phyloP scores from a whole-genome alignment of 805 yeast genomes.

The Allodekkera sacchari region DNA sequence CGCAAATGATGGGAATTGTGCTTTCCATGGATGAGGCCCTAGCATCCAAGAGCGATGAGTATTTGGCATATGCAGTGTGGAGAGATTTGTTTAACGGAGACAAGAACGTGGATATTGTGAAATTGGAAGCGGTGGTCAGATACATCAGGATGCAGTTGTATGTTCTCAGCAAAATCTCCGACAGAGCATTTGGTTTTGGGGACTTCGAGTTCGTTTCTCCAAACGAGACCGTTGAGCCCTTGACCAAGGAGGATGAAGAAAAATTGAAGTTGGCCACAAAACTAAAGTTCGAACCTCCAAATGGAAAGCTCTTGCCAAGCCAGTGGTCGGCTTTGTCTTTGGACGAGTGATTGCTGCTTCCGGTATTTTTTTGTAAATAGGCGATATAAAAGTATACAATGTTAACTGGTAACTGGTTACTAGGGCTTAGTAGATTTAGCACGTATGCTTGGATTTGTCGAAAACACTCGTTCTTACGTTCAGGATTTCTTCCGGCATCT shows the following conservation, averaged over 20 bases:
- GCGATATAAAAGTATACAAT: too few relatives aligned
- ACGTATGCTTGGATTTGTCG: too few relatives aligned
- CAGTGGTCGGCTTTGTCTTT: conserved; percentile 43
- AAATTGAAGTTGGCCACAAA: conserved; percentile 42
- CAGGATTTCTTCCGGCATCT: too few relatives aligned
- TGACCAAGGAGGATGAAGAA: conserved; percentile 57
- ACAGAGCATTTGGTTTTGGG: conserved; percentile 90
- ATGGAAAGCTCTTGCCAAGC: conserved; percentile 47
- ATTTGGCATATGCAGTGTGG: conserved; percentile 75
- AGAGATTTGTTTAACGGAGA: conserved; percentile 88
- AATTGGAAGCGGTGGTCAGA: conserved; percentile 81
- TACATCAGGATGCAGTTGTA: conserved; percentile 86
- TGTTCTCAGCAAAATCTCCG: conserved; percentile 76
- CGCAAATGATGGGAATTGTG: conserved; percentile 83
- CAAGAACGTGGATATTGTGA: conserved; percentile 69
- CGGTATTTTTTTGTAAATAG: too few relatives aligned
- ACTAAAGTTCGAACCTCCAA: conserved; percentile 43
- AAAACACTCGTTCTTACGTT: too few relatives aligned
- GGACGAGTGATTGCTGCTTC: conserved; percentile 30
- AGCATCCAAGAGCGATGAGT: conserved; percentile 59
- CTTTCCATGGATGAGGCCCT: conserved; percentile 92
- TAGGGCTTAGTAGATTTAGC: too few relatives aligned
- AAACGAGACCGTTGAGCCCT: conserved; percentile 62
- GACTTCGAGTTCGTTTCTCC: conserved; percentile 80
- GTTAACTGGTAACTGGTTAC: too few relatives aligned